A percentile compares a stretch with the other conserved stretches of the same genome.
phyloP scores from a whole-genome alignment of 2,329 filamentous ascomycete genomes.

The Aspergillus ochraceoroseus region DNA sequence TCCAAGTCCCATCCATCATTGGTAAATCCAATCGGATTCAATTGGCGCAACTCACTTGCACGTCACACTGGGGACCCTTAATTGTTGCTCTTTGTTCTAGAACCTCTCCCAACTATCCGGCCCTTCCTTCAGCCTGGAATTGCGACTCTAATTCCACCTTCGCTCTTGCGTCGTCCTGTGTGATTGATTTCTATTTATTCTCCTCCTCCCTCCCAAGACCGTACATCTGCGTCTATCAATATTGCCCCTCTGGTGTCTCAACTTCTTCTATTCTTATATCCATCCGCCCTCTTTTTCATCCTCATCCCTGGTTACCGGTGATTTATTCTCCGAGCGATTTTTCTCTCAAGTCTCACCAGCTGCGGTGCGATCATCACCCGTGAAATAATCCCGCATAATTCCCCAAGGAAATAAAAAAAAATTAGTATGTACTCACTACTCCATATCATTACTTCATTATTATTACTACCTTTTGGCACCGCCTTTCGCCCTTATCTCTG shows the following conservation, averaged over 20 bases:
- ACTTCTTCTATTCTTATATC: conserved; percentile 5
- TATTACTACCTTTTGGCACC: too few relatives aligned
- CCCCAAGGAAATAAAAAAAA: not conserved
- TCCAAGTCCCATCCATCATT: conserved; percentile 1
- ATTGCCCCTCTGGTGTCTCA: too few relatives aligned
- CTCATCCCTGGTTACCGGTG: conserved; percentile 5
- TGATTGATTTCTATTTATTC: conserved; percentile 1
- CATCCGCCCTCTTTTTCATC: too few relatives aligned
- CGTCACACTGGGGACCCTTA: conserved; percentile 3
- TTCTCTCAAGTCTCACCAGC: conserved; percentile 10
- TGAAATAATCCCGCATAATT: conserved; percentile 21
- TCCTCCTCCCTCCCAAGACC: not conserved
- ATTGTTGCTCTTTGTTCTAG: too few relatives aligned
- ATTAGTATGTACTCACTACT: too few relatives aligned
- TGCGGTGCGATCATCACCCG: conserved; percentile 12
- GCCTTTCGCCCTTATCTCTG: conserved; percentile 30
- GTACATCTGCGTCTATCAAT: not conserved
- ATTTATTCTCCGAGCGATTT: conserved; percentile 19
- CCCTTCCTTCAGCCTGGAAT: too few relatives aligned
- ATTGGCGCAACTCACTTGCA: conserved; percentile 2
- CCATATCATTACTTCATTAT: too few relatives aligned
- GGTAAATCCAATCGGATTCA: too few relatives aligned
- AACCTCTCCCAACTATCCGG: conserved; percentile 13
- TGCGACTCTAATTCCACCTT: too few relatives aligned
- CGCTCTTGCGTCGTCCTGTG: too few relatives aligned